Evolutionary conservation across 768 basidiomycete genomes (phyloP), one percentile per base, ranked within the genome.

Genomic region (Thelephora aurantiotincta): DNA sequence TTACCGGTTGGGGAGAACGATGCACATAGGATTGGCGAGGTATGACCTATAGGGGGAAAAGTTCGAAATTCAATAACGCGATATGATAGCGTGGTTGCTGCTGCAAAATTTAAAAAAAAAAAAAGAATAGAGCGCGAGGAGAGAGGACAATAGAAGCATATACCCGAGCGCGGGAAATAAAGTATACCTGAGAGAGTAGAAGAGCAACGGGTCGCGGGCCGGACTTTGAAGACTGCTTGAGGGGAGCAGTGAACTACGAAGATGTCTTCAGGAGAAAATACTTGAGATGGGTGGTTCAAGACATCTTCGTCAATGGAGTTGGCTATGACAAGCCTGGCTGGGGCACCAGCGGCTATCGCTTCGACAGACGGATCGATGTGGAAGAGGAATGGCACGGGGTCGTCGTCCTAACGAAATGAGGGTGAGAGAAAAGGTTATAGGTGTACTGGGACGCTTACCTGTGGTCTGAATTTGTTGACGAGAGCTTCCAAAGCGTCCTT

Each of bases 1-100:
- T 75, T 75, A 7, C 96, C 94, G 0, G 92, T 96, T 0, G 96
- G 96, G 5, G 92, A 96, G 62, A 98, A 96, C 1, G 89, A 80
- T 35, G 93, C 91, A 58, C 94, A 98, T 7, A 97, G 71, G 47
- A 98, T 98, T 1, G 94, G 88, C 0, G 88, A 86, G 6, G 81
- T 75, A 58, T 99, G 96, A 9, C 93, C 89, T 90, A 57, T 5
- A 43, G 18, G 43, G 30, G 35, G 4, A n/a, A n/a, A n/a, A n/a
- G n/a, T n/a, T n/a, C n/a, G n/a, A n/a, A n/a, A n/a, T n/a, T 30
- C 9, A 30, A 9, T 9, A 30, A 9, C 26, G 5, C 26, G 26
- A 9, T 30, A 30, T 30, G 26, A 30, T n/a, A n/a, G n/a, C n/a
- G n/a, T n/a, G n/a, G n/a, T n/a, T n/a, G n/a, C 26, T 30, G 26